Percentiles rank a stretch among this genome's conserved stretches.
phyloP scores from a whole-genome alignment of 345 rosid species.

The Citrus mangshanensis region DNA sequence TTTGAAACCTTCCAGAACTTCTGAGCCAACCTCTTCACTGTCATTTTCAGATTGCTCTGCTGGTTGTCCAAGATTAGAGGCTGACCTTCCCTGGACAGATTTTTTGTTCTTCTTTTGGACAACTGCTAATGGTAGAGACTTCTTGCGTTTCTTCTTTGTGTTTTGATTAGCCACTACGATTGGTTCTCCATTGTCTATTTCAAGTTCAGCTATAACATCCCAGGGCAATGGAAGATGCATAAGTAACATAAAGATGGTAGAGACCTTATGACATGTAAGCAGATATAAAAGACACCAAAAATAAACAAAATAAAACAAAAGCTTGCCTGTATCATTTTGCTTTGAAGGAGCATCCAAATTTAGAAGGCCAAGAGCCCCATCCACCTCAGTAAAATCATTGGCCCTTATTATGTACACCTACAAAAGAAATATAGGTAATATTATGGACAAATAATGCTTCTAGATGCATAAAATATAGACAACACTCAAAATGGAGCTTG shows the following conservation, averaged over 20 bases:
- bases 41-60: conserved; percentile 58
- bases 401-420: conserved; percentile 64
- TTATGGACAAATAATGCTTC: not conserved
- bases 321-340: conserved; percentile 52
- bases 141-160: conserved; percentile 41
- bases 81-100: conserved; percentile 24
- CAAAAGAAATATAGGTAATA: conserved; percentile 11
- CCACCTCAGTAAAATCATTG: conserved; percentile 54
- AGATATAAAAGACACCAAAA: conserved; percentile 6
- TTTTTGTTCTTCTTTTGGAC: conserved; percentile 41
- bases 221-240: conserved; percentile 2
- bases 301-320: not conserved
- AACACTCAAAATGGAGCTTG: not conserved
- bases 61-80: conserved; percentile 20
- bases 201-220: conserved; percentile 8
- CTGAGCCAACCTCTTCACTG: conserved; percentile 64
- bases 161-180: conserved; percentile 8
- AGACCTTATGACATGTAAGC: conserved; percentile 8
- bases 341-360: conserved; percentile 59
- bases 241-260: not conserved
- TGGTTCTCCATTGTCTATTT: conserved; percentile 24
- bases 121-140: conserved; percentile 45
- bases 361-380: conserved; percentile 68
- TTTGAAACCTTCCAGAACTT: conserved; percentile 60
- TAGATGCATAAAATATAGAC: conserved; percentile 1